A percentile compares a stretch with the other conserved stretches of the same genome.
Evolutionary conservation across 108 stramenopile species (phyloP).

Genomic region (Chaetoceros muelleri): DNA sequence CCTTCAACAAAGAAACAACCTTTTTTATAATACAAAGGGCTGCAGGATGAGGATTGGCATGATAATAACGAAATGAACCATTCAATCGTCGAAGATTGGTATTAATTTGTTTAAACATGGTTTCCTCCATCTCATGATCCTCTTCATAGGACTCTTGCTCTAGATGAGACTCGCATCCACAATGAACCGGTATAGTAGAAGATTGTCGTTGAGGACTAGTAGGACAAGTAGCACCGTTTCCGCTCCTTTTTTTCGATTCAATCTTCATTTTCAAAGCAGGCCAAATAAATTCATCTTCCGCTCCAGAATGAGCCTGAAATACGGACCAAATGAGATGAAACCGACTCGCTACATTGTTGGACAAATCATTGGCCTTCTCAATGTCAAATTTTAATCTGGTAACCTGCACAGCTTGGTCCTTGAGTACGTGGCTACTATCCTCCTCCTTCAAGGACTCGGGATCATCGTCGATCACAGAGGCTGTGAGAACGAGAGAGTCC

Average conservation of each 20-base stretch:
- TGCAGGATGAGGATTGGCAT: no score
- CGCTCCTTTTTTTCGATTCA: no score
- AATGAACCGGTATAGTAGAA: not conserved
- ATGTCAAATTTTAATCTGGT: constrained; percentile 11
- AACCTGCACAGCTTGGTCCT: not conserved
- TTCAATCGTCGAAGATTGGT: constrained; percentile 39
- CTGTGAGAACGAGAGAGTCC: constrained; percentile 26
- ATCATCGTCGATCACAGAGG: not conserved
- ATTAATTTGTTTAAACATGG: constrained; percentile 78
- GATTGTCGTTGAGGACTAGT: not conserved
- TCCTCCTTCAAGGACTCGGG: not conserved
- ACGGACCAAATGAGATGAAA: constrained; percentile 91
- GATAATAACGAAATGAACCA: no score
- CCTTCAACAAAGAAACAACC: no score
- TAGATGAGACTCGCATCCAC: constrained; percentile 28
- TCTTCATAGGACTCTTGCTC: constrained; percentile 89
- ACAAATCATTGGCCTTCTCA: constrained; percentile 33
- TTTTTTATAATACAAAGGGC: no score
- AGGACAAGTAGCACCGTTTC: not conserved
- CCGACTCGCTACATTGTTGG: constrained; percentile 59
- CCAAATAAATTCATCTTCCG: constrained; percentile 96
- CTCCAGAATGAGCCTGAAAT: constrained; percentile 89
- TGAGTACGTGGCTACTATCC: not conserved
- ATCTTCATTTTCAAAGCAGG: constrained; percentile 77
- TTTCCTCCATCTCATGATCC: constrained; percentile 85